These are phyloP conservation scores for Schizopora paradoxa DNA, from an alignment of 1,284 basidiomycete genomes.

Conservation along the genomic window DNA sequence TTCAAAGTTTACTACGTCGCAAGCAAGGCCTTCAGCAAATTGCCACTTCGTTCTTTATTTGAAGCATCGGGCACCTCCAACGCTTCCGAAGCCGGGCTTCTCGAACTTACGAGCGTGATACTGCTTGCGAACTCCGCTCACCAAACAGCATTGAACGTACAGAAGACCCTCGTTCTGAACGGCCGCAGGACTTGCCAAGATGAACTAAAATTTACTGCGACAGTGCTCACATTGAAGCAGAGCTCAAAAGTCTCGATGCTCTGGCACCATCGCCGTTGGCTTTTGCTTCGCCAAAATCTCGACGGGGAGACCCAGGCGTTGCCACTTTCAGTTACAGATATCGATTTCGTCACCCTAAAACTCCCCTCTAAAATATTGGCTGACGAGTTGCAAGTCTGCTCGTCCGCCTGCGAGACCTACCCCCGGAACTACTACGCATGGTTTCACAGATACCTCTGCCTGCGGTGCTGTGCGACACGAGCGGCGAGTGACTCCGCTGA, in stretches of 20 bases:
- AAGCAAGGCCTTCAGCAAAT: constrained; percentile 34
- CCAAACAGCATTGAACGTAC: constrained; percentile 54
- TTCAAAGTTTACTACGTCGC: constrained; percentile 46
- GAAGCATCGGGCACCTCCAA: too few species aligned
- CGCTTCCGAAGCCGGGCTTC: neutral
- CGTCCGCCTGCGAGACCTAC: constrained; percentile 49
- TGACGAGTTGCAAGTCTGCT: constrained; percentile 41
- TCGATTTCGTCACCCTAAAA: neutral
- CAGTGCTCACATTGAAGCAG: constrained; percentile 46
- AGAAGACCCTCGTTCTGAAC: constrained; percentile 44
- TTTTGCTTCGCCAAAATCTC: constrained; percentile 32
- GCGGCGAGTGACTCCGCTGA: neutral
- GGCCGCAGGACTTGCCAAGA: constrained; percentile 14
- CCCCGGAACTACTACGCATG: constrained; percentile 67
- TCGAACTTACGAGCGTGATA: constrained; percentile 30
- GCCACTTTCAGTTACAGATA: neutral
- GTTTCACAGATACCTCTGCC: constrained; percentile 48
- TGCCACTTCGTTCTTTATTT: too few species aligned
- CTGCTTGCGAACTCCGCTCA: constrained; percentile 64
- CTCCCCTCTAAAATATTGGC: constrained; percentile 30
- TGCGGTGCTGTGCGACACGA: constrained; percentile 22
- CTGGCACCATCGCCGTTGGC: constrained; percentile 66
- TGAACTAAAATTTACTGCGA: constrained; percentile 45
- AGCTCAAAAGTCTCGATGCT: constrained; percentile 57
- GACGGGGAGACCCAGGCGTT: neutral